Evolutionary conservation across 1,284 basidiomycete species (phyloP), one percentile per base, ranked within the genome.

Genomic region (Crepidotus sp.): DNA sequence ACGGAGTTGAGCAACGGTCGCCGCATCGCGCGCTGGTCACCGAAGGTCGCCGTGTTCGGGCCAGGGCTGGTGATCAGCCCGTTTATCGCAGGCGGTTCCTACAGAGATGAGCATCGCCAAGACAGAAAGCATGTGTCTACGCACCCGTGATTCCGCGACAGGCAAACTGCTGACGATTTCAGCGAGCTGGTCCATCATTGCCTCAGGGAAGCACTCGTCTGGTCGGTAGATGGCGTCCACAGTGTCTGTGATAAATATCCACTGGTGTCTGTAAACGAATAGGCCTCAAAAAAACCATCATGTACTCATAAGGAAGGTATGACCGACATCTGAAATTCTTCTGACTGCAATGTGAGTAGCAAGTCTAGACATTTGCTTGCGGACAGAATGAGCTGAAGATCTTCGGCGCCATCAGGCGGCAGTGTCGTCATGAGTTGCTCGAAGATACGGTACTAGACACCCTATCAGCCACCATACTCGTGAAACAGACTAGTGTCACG

Each of bases 171-270:
- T 73, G 10, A 84, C 74, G 30, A 89, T 77, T 53, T 93, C 88
- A n/a, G 90, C 81, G 0, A 98, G 68, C 35, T 86, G 83, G 60
- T 98, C 95, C 61, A 98, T 76, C 65, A 98, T 80, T 1, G 91
- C 86, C 51, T 89, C 84, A 1, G 94, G 84, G 35, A 69, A 67
- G 77, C 85, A 93, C 34, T 81, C 73, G 52, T 93, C 83, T 0
- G 89, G 83, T 6, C 83, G 83, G 61, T 93, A 93, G 9, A 93
- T 77, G 0, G 94, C 93, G 57, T 98, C 96, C 4, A 94, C 88
- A 0, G 95, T 98, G 62, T 99, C 96, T 0, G 93, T 96, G 43
- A 98, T 81, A 59, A 98, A 98, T 56, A 97, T 87, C 95, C 96
- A 99, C 70, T 99, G 93, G 62, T 98, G 89, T 54, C 93, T 96